Base-by-base conservation (phyloP, 306 rosid genomes). In the Inga oerstediana region DNA sequence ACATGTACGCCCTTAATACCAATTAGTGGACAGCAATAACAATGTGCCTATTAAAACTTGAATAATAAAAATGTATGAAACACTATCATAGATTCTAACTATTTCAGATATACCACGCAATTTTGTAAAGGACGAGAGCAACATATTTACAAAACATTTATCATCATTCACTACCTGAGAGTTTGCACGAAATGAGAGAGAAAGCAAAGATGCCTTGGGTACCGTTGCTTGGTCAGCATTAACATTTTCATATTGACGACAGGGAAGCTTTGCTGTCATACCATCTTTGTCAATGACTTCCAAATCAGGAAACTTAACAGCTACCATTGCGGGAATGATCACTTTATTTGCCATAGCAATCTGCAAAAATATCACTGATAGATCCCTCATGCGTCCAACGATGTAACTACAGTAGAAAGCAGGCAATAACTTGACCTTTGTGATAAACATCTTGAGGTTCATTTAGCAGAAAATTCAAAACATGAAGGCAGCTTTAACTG, bases 181-280 rank as follows among this genome's bases (percentile, higher is more conserved):
- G 91, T 64, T 92, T 82, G 95, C 94, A 76, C 98, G 95, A 88
- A 96, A 96, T 73, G 92, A 84, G 84, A 96, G 93, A 78, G 98
- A 91, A 22, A 92, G 39, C 78, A 96, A 86, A 76, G 97, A 81
- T 58, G 94, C 97, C 83, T 80, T 89, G 16, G 93, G 94, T 68
- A 89, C 74, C 24, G 79, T 69, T 15, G 85, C 75, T 58, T 78
- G 86, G 54, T 81, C 87, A 41, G 86, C 81, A 81, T 75, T 87
- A 62, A 71, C 81, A 51, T 76, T 58, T 76, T 80, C 91, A 72
- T 70, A 79, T 70, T 74, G 66, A 80, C 77, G 85, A 77, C 86
- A 32, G 10, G 99, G 99, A 62, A 95, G 93, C 88, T 93, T 95
- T 79, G 87, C 64, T 81, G 81, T 27, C 87, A 86, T 89, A 27